Base-by-base conservation (phyloP, 2,329 filamentous ascomycete species). In the Akanthomyces lecanii region DNA sequence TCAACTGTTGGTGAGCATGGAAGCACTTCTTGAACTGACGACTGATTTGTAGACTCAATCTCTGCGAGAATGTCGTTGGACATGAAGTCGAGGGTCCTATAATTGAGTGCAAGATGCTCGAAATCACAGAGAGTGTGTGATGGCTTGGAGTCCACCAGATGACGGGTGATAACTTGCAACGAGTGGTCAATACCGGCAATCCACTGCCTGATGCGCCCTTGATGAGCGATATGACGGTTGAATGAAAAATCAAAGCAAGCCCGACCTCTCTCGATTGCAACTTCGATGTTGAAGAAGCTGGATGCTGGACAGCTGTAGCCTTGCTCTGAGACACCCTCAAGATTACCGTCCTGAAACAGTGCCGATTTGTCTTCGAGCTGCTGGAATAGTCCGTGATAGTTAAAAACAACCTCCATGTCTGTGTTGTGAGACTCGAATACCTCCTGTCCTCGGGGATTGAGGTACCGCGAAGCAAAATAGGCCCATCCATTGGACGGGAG, bases 371-470 rank as follows among this genome's bases (percentile, higher is more conserved):
- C 68, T 61, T 82, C 78, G 2, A 80, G 71, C 48, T 80, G 77
- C 66, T 82, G 79, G 58, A 61, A 61, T 44, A 40, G 75, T 75
- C 57, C 76, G 71, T 11, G 78, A 63, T 80, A 83, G 67, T 83
- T 83, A 71, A 83, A 81, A 0, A 78, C 69, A 2, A 83, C 65
- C 66, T 84, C 81, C 64, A 79, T 74, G 0, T 42, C 53, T 48
- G 72, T 68, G n/a, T 70, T 70, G 63, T 77, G 73, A 1, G 73
- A 66, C 1, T 65, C 64, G 65, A 75, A 77, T 30, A 71, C 65
- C 45, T 75, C 64, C 1, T 64, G 66, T 1, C 73, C 72, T 1
- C 69, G 67, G 25, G 67, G 61, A 42, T 66, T 74, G 54, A 75
- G 68, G 57, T 72, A 72, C 5, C 71, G 70, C 2, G 70, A 69